Base-by-base conservation (phyloP, 1,284 basidiomycete species). In the Sanguinoderma infundibulare region DNA sequence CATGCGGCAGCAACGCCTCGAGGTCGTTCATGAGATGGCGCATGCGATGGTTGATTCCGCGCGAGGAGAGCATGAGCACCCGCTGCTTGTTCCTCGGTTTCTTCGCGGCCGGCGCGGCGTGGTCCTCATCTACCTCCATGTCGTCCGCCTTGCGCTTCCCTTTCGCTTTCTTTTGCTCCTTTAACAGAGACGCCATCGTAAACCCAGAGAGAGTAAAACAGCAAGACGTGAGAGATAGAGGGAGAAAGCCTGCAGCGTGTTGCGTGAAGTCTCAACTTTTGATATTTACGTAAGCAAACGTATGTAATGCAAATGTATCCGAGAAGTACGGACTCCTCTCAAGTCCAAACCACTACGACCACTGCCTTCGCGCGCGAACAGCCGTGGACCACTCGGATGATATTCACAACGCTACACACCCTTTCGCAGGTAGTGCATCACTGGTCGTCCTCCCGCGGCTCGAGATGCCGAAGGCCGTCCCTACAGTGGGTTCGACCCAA, bases 21-120 rank as follows among this genome's bases (percentile, higher is more conserved):
- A 99, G 75, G 75, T 99, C 98, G 69, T 90, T 93, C 93, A 99
- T 96, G 62, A 99, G 82, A 77, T 99, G 98, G 61, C 98, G 81
- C 95, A 98, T 98, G 38, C 97, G 87, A 76, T 96, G 94, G 20
- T 96, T 98, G 59, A 99, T 87, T 57, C 98, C 98, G 59, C 98
- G 85, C 42, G 96, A 98, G 44, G 93, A 96, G 52, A 99, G 87
- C 72, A 99, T 77, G 55, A 99, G 81, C 5, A 98, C 96, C 61
- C 92, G 82, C 77, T 94, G 92, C 81, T 91, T 94, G 77, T 94
- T 94, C 75, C 84, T 87, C 75, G 83, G 85, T 72, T 78, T 82
- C 73, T 86, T 89, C n/a, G 80, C 72, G 6, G 73, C 73, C 30
- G 74, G 72, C 20, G 67, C n/a, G n/a, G n/a, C 70, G 30, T 57